phyloP scores from a whole-genome alignment of 1,284 basidiomycete species.

The Phenoliferia sp. region DNA sequence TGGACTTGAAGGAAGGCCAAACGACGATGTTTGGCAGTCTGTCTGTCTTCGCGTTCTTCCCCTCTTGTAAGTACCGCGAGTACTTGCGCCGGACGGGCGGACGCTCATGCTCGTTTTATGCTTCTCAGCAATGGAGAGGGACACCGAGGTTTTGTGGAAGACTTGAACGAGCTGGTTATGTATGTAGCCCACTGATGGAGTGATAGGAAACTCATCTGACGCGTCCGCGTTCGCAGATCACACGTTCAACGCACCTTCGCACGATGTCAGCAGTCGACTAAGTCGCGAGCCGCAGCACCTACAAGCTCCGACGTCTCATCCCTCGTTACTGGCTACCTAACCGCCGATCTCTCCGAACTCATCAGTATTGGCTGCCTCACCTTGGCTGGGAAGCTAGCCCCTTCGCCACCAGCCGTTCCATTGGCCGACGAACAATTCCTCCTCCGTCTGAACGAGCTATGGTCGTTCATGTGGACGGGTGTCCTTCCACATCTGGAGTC shows the following conservation, averaged over 20 bases:
- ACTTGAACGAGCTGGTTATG: constrained; percentile 74
- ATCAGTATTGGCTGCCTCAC: constrained; percentile 86
- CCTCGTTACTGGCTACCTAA: constrained; percentile 52
- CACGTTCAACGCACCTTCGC: constrained; percentile 59
- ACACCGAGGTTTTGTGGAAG: constrained; percentile 83
- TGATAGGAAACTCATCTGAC: neutral
- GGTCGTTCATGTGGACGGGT: constrained; percentile 60
- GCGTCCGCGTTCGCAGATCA: constrained; percentile 34
- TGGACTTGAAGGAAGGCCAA: constrained; percentile 4
- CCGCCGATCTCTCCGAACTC: constrained; percentile 73
- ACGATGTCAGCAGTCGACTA: constrained; percentile 38
- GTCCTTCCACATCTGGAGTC: constrained; percentile 81
- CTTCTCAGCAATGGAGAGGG: constrained; percentile 66
- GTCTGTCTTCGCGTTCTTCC: constrained; percentile 29
- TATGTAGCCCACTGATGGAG: neutral
- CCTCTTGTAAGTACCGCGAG: constrained; percentile 21
- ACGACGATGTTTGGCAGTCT: constrained; percentile 32
- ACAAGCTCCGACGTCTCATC: constrained; percentile 18
- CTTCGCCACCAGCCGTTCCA: neutral
- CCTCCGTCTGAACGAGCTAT: constrained; percentile 43
- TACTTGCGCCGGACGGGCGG: neutral
- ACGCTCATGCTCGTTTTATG: neutral
- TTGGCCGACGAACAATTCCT: constrained; percentile 57
- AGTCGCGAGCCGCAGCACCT: neutral
- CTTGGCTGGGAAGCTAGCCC: constrained; percentile 71